Evolutionary conservation across 805 yeast species (phyloP).

Genomic region (Saturnispora serradocipensis): DNA sequence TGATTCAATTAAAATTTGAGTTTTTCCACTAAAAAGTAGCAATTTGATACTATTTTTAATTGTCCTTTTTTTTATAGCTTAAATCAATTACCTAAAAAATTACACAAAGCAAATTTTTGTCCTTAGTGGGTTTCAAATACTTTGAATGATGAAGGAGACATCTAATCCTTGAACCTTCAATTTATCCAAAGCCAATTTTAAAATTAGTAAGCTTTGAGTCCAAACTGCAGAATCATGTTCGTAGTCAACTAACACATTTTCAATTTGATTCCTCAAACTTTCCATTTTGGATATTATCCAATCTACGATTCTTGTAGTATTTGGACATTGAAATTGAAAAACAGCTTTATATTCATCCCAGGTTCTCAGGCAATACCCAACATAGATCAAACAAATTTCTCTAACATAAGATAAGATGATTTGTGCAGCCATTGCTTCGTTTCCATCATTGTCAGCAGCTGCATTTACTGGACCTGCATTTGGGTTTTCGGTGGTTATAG

Average conservation of each 20-base stretch:
- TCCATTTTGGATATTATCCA: constrained; percentile 7
- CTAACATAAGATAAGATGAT: constrained; percentile 8
- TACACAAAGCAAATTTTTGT: not conserved
- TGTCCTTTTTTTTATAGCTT: not conserved
- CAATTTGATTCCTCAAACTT: constrained; percentile 1
- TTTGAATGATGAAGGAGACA: constrained; percentile 1
- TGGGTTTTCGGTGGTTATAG: not conserved
- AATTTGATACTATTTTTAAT: too few relatives aligned
- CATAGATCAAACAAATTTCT: constrained; percentile 5
- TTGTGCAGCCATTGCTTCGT: constrained; percentile 7
- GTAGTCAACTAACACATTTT: constrained; percentile 7
- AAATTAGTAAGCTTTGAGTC: constrained; percentile 2
- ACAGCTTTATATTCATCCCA: constrained; percentile 7
- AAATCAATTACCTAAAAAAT: not conserved
- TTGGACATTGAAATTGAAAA: constrained; percentile 7
- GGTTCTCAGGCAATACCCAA: constrained; percentile 3
- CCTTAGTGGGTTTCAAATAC: not conserved
- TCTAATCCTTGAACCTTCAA: constrained; percentile 5
- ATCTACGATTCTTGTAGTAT: constrained; percentile 5
- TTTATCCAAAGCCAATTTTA: not conserved
- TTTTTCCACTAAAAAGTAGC: too few relatives aligned
- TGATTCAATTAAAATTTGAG: too few relatives aligned
- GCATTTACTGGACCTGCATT: constrained; percentile 3
- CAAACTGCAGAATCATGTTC: constrained; percentile 5
- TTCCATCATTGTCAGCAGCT: not conserved